These are phyloP conservation scores for Panaeolus papilionaceus DNA, from an alignment of 768 basidiomycete genomes.

Conservation along the genomic window DNA sequence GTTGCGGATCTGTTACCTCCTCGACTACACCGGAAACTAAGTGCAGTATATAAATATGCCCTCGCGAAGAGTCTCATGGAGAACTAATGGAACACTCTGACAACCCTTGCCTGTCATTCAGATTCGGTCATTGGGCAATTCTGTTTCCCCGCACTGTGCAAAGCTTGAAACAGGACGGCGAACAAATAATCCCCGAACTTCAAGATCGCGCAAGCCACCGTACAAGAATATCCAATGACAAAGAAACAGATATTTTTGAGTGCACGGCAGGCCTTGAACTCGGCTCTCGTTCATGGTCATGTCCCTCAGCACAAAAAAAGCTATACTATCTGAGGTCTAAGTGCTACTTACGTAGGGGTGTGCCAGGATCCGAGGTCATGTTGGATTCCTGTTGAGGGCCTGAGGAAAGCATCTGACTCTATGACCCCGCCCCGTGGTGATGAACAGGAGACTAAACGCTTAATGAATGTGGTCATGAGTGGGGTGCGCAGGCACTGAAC, in stretches of 20 bases:
- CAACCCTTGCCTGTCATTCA: background rate
- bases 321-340: background rate
- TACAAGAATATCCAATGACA: background rate
- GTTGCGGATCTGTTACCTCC: background rate
- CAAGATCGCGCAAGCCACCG: background rate
- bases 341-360: background rate
- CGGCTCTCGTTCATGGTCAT: background rate
- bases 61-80: background rate
- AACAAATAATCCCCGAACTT: background rate
- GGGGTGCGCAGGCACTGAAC: background rate
- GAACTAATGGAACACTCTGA: background rate
- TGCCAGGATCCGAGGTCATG: background rate
- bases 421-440: background rate
- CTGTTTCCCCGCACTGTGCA: constrained; percentile 5
- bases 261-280: background rate
- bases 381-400: background rate
- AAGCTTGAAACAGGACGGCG: background rate
- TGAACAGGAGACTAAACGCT: background rate
- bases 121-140: background rate
- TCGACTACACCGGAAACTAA: background rate
- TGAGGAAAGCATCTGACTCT: background rate
- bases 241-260: background rate
- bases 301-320: background rate
- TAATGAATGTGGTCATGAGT: constrained; percentile 9
- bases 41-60: background rate